Conservation (phyloP, 2,329 filamentous ascomycete genomes). For the Talaromyces sp. region DNA sequence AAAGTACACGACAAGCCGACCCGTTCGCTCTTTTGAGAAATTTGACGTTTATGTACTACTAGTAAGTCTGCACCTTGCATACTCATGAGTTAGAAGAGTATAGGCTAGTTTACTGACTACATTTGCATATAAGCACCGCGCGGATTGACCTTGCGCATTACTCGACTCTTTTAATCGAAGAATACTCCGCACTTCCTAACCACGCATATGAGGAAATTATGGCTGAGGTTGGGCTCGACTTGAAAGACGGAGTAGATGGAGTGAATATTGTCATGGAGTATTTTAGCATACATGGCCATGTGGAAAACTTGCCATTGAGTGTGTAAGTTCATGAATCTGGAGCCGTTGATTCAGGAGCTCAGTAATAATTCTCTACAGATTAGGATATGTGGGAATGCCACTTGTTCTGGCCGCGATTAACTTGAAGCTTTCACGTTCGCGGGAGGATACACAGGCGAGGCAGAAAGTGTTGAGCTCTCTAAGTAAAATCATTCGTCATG, state of each 20-base stretch:
- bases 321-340: conserved; percentile 45
- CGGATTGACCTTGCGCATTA: conserved; percentile 52
- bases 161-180: conserved; percentile 49
- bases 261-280: conserved; percentile 53
- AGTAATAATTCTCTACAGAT: conserved; percentile 9
- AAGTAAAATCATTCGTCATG: conserved; percentile 27
- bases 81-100: no score
- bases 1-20: conserved; percentile 39
- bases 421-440: conserved; percentile 29
- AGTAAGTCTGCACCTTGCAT: conserved; percentile 39
- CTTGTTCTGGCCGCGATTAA: conserved; percentile 32
- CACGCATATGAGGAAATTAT: conserved; percentile 46
- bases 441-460: conserved; percentile 15
- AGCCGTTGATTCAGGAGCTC: no score
- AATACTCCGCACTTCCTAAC: conserved; percentile 36
- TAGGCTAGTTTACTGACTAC: background rate
- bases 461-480: conserved; percentile 24
- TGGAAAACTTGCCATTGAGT: conserved; percentile 53
- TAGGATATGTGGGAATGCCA: conserved; percentile 31
- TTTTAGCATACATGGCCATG: conserved; percentile 50
- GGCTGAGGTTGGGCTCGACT: conserved; percentile 36
- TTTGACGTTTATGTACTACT: conserved; percentile 57
- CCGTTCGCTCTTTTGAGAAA: conserved; percentile 52
- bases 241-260: conserved; percentile 50
- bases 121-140: conserved; percentile 46